Conservation (phyloP, 208 protist species). For the Wallacemonas sp. region DNA sequence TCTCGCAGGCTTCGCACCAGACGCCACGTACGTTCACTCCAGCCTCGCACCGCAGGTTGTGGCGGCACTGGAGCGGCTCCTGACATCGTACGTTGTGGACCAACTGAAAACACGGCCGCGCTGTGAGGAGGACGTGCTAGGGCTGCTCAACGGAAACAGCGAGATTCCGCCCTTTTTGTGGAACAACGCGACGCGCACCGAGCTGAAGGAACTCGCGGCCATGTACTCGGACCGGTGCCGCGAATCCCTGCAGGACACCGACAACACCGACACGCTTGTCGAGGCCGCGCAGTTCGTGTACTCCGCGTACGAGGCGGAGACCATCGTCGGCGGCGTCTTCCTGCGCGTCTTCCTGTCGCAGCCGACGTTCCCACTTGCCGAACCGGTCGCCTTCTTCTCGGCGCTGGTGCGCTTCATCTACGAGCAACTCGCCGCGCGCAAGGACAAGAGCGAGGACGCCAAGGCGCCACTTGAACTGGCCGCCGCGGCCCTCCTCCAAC, state of each 20-base stretch:
- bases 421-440: slow-evolving; percentile 21
- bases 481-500: slow-evolving; percentile 39
- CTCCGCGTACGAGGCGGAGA: slow-evolving; percentile 61
- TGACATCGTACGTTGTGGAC: slow-evolving; percentile 83
- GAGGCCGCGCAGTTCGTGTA: slow-evolving; percentile 51
- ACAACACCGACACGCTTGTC: slow-evolving; percentile 12
- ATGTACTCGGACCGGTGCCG: slow-evolving; percentile 49
- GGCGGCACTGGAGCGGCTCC: slow-evolving; percentile 53
- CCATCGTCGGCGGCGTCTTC: slow-evolving; percentile 88
- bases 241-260: slow-evolving; percentile 42
- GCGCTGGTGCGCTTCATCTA: slow-evolving; percentile 53
- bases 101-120: slow-evolving; percentile 41
- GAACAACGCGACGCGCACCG: slow-evolving; percentile 80
- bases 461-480: slow-evolving; percentile 4
- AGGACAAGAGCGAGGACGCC: slow-evolving; percentile 1
- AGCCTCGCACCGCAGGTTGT: slow-evolving; percentile 30
- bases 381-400: slow-evolving; percentile 63
- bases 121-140: slow-evolving; percentile 62
- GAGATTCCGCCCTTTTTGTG: slow-evolving; percentile 89
- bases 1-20: slow-evolving; percentile 46
- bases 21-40: slow-evolving; percentile 6
- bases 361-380: slow-evolving; percentile 69
- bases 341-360: slow-evolving; percentile 89
- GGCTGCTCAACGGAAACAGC: slow-evolving; percentile 81
- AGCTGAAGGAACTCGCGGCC: slow-evolving; percentile 73